Evolutionary conservation across 208 protist genomes (phyloP).

Genomic region (Zelonia costaricensis): DNA sequence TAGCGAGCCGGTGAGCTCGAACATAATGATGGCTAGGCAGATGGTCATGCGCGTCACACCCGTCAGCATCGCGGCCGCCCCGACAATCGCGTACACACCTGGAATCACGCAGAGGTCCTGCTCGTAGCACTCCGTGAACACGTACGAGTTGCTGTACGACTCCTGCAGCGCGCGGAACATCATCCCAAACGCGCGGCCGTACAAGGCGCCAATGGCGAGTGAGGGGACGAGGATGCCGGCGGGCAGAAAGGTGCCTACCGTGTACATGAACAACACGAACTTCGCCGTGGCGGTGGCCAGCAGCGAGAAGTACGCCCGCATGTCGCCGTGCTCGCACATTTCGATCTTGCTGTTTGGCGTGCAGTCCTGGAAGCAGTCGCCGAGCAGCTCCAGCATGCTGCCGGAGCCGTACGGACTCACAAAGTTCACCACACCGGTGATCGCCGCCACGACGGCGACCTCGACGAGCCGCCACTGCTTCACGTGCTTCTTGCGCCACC

Average conservation of each 20-base stretch:
- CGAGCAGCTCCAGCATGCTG: conserved; percentile 65
- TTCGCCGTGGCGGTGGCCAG: conserved; percentile 58
- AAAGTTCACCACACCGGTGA: conserved; percentile 72
- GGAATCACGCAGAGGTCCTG: conserved; percentile 82
- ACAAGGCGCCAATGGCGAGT: conserved; percentile 86
- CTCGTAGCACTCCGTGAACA: conserved; percentile 65
- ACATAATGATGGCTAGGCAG: conserved; percentile 94
- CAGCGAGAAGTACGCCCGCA: conserved; percentile 53
- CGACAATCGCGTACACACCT: conserved; percentile 93
- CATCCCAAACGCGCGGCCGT: conserved; percentile 78
- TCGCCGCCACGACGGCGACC: conserved; percentile 48
- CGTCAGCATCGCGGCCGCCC: conserved; percentile 89
- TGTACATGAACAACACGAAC: conserved; percentile 59
- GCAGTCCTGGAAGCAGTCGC: conserved; percentile 80
- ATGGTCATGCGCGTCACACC: conserved; percentile 94
- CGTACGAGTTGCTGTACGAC: conserved; percentile 44
- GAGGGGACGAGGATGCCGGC: conserved; percentile 93
- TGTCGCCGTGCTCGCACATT: conserved; percentile 53
- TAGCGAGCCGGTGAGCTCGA: conserved; percentile 91
- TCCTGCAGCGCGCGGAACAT: conserved; percentile 63
- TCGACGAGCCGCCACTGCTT: conserved; percentile 75
- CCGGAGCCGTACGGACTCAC: conserved; percentile 60
- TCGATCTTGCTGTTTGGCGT: conserved; percentile 42
- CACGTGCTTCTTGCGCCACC: conserved; percentile 55
- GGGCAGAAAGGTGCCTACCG: conserved; percentile 74